Percentiles rank a stretch among this genome's conserved stretches.
phyloP scores from a whole-genome alignment of 164 flowering plant genomes.

The Malania oleifera region DNA sequence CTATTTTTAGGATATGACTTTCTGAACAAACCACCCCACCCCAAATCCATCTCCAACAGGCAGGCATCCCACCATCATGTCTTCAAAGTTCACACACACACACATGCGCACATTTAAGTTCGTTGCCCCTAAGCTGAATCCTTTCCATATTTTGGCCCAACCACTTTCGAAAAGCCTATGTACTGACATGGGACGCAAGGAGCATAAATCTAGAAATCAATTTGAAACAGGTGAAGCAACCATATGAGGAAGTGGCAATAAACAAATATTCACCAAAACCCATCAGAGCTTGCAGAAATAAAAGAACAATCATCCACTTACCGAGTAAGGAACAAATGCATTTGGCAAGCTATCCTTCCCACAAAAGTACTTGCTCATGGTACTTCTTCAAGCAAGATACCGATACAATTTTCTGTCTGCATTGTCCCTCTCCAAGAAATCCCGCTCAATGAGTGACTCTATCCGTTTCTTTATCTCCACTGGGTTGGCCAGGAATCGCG shows the following conservation, averaged over 20 bases:
- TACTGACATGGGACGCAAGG: too few relatives aligned
- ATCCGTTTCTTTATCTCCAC: conserved; percentile 90
- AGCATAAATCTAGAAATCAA: background rate
- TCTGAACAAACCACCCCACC: too few relatives aligned
- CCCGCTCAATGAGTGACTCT: conserved; percentile 93
- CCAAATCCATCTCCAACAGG: too few relatives aligned
- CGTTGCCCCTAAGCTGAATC: too few relatives aligned
- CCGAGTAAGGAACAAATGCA: conserved; percentile 18
- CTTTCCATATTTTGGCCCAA: too few relatives aligned
- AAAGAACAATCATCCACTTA: conserved; percentile 17
- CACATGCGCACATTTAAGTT: too few relatives aligned
- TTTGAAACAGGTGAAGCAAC: background rate
- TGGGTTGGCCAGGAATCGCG: conserved; percentile 85
- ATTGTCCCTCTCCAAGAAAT: conserved; percentile 90
- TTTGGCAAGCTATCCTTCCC: conserved; percentile 8
- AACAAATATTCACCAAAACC: conserved; percentile 16
- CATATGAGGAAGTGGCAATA: background rate
- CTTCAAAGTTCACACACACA: too few relatives aligned
- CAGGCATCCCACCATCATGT: too few relatives aligned
- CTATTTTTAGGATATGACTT: too few relatives aligned
- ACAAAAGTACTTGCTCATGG: conserved; percentile 3
- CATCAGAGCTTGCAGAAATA: conserved; percentile 15
- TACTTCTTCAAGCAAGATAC: conserved; percentile 65
- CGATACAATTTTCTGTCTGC: conserved; percentile 74
- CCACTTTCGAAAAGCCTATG: too few relatives aligned